These are phyloP conservation scores for Colletotrichum falcatum DNA, from an alignment of 2,329 filamentous ascomycete species.

Conservation along the genomic window DNA sequence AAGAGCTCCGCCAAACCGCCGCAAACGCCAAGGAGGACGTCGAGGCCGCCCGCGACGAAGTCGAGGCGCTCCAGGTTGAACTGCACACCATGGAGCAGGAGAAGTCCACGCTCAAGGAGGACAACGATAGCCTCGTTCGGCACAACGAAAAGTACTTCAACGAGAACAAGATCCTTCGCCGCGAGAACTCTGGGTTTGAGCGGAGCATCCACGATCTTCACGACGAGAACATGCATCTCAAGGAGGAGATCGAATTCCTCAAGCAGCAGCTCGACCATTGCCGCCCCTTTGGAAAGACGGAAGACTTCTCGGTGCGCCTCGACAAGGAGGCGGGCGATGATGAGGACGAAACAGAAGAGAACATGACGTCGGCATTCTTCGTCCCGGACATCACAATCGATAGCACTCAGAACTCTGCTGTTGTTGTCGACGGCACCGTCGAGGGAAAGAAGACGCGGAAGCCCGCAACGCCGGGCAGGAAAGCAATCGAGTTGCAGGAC, in stretches of 20 bases:
- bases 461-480: slow-evolving; percentile 49
- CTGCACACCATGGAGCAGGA: slow-evolving; percentile 56
- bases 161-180: slow-evolving; percentile 62
- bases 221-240: slow-evolving; percentile 60
- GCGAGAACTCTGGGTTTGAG: slow-evolving; percentile 62
- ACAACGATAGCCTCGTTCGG: slow-evolving; percentile 64
- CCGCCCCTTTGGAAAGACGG: slow-evolving; percentile 53
- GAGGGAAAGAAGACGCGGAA: slow-evolving; percentile 33
- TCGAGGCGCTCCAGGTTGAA: slow-evolving; percentile 55
- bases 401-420: slow-evolving; percentile 51
- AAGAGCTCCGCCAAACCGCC: slow-evolving; percentile 57
- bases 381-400: slow-evolving; percentile 69
- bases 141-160: slow-evolving; percentile 67
- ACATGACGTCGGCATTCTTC: slow-evolving; percentile 71
- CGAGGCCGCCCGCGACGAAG: slow-evolving; percentile 54
- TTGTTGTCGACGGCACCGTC: slow-evolving; percentile 35
- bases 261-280: slow-evolving; percentile 59
- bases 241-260: slow-evolving; percentile 60
- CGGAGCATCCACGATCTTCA: slow-evolving; percentile 59
- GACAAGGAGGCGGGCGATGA: slow-evolving; percentile 49
- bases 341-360: slow-evolving; percentile 53
- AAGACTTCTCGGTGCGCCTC: slow-evolving; percentile 49
- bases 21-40: slow-evolving; percentile 57
- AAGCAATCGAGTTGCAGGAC: slow-evolving; percentile 46
- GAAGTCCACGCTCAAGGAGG: slow-evolving; percentile 59